Evolutionary conservation across 768 basidiomycete genomes (phyloP), one percentile per base, ranked within the genome.

Genomic region (Lyophyllum semitale): DNA sequence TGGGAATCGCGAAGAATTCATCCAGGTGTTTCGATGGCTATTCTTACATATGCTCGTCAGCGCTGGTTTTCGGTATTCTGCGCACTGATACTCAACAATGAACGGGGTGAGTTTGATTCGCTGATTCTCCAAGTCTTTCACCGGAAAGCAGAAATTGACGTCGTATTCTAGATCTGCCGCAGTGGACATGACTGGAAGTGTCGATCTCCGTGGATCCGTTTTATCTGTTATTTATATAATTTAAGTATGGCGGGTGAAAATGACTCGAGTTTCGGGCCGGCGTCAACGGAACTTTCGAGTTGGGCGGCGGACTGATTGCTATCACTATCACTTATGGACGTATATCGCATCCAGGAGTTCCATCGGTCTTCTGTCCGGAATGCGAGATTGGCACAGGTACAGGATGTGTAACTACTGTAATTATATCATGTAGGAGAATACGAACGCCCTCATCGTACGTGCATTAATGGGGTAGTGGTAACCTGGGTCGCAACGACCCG

Each of bases 91-190:
- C 76, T 61, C 54, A 55, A 81, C 80, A 35, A 78, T 65, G 65
- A 85, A 85, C 1, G 82, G 82, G 0, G 71, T 72, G 17, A 86
- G 67, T 52, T 69, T 75, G n/a, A 85, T 63, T 18, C 77, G 69
- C 12, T 77, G 74, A 56, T 69, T 83, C 59, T 83, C 74, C 13
- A 85, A 66, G 7, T 44, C 57, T 18, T 73, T 65, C 2, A 83
- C 66, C 1, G 77, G 73, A 58, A 79, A 82, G 55, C 77, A 80
- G 61, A 85, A 84, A 53, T 85, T 82, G 53, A 72, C 30, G 52
- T 82, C 70, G 58, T 74, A 72, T 44, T 52, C 47, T n/a, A n/a
- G n/a, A n/a, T n/a, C n/a, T 33, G 41, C 37, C 25, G 8, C 18
- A 32, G 46, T 22, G 4, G 29, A 20, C 46, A 47, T 47, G 46